These are phyloP conservation scores for Pestalotiopsis sp. DNA, from an alignment of 2,329 filamentous ascomycete species.

Conservation along the genomic window DNA sequence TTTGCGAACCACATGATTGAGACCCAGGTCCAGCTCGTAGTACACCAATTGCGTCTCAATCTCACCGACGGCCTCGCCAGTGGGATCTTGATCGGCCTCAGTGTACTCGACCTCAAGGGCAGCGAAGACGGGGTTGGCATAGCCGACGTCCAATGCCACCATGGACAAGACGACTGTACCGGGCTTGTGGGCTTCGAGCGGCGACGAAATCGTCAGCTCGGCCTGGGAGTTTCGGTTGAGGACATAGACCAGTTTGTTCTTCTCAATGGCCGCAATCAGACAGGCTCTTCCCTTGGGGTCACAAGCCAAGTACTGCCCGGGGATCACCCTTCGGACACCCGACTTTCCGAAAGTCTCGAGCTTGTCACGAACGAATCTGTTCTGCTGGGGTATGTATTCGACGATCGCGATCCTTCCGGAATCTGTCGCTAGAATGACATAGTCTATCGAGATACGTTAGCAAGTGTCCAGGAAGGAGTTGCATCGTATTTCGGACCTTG, in stretches of 20 bases:
- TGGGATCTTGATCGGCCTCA: conserved; percentile 88
- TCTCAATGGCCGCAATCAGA: conserved; percentile 91
- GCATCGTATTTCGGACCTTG: conserved; percentile 18
- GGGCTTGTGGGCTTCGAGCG: conserved; percentile 92
- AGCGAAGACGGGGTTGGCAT: conserved; percentile 96
- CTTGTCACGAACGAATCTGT: conserved; percentile 86
- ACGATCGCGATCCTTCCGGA: conserved; percentile 93
- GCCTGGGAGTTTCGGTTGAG: conserved; percentile 94
- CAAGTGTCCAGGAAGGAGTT: conserved; percentile 14
- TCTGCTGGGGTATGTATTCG: conserved; percentile 85
- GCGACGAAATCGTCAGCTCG: conserved; percentile 94
- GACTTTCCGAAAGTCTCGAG: conserved; percentile 99
- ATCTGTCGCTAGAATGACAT: conserved; percentile 92
- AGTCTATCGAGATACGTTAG: conserved; percentile 64
- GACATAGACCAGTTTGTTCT: conserved; percentile 99
- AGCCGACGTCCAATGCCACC: conserved; percentile 89
- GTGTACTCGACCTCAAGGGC: conserved; percentile 92
- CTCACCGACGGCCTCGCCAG: conserved; percentile 78
- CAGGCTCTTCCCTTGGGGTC: conserved; percentile 96
- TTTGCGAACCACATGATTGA: conserved; percentile 96
- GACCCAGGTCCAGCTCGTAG: conserved; percentile 93
- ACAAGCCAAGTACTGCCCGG: conserved; percentile 92
- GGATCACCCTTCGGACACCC: conserved; percentile 87
- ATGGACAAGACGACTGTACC: conserved; percentile 89
- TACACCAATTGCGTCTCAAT: conserved; percentile 92